A percentile compares a stretch with the other conserved stretches of the same genome.
Conservation (phyloP, 495 filamentous ascomycete species). For the Aspergillus saccharolyticus region DNA sequence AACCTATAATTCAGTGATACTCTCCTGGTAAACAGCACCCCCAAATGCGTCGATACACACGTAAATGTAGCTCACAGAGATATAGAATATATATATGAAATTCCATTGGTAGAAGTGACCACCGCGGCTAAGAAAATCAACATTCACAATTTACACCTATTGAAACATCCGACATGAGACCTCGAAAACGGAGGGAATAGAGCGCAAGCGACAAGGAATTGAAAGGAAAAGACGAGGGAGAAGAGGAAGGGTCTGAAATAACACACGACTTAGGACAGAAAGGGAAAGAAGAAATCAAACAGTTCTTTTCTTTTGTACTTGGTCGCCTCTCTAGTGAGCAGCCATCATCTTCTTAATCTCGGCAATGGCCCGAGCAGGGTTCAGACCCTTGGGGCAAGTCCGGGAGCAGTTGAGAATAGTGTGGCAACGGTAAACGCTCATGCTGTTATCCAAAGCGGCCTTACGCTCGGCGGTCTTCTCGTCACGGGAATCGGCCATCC, state of each 20-base stretch:
- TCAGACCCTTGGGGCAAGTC: slow-evolving; percentile 97
- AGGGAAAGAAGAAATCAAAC: slow-evolving; percentile 26
- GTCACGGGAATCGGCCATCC: slow-evolving; percentile 89
- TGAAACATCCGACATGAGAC: slow-evolving; percentile 39
- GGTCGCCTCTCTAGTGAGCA: slow-evolving; percentile 23
- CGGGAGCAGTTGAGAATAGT: slow-evolving; percentile 97
- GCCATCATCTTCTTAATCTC: slow-evolving; percentile 98
- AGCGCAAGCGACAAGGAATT: slow-evolving; percentile 13
- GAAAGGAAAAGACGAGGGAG: slow-evolving; percentile 12
- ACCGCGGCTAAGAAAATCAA: slow-evolving; percentile 23
- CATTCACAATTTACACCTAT: slow-evolving; percentile 47
- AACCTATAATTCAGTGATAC: too few species aligned
- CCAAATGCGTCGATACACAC: too few species aligned
- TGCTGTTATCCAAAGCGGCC: slow-evolving; percentile 90
- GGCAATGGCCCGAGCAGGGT: slow-evolving; percentile 89
- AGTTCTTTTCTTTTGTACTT: slow-evolving; percentile 33
- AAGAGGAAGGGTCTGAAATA: slow-evolving; percentile 25
- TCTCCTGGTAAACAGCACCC: too few species aligned
- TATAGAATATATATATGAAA: slow-evolving; percentile 4
- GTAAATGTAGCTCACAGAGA: too few species aligned
- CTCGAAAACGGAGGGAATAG: slow-evolving; percentile 27
- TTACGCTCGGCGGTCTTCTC: slow-evolving; percentile 82
- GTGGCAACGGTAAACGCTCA: slow-evolving; percentile 98
- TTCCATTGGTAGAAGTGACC: background rate
- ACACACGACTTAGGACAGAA: slow-evolving; percentile 19